Conservation (phyloP, 768 basidiomycete genomes). For the Favolaschia claudopus region DNA sequence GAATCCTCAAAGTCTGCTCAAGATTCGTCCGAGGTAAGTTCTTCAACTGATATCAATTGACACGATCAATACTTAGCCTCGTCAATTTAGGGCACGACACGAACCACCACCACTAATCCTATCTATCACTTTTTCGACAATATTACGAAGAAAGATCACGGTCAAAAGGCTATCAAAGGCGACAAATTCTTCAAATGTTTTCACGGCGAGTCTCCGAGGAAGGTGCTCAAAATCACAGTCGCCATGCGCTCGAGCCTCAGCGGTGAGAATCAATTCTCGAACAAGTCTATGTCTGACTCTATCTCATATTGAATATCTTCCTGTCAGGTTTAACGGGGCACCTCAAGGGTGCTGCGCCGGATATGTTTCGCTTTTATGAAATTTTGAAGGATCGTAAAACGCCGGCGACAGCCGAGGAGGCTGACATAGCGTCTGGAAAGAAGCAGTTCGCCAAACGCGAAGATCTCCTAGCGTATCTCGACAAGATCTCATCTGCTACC, state of each 20-base stretch:
- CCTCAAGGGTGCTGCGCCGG: background rate
- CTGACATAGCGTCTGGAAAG: background rate
- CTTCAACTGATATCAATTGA: no score
- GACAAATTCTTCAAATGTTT: slow-evolving; percentile 5
- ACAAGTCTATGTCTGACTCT: no score
- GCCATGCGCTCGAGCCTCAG: background rate
- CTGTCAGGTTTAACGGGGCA: background rate
- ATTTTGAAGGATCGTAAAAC: background rate
- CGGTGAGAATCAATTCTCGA: no score
- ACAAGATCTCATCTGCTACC: background rate
- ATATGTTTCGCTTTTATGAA: background rate
- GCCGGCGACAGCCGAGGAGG: background rate
- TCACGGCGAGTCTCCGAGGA: slow-evolving; percentile 7
- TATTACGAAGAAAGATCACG: background rate
- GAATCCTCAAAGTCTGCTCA: no score
- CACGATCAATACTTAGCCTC: no score
- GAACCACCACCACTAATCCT: background rate
- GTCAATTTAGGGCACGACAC: no score
- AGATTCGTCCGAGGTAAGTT: no score
- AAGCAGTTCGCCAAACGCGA: background rate
- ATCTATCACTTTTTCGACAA: slow-evolving; percentile 3
- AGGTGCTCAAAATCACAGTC: background rate
- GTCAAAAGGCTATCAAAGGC: background rate
- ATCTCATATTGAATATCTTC: no score
- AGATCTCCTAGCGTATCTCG: background rate